These are phyloP conservation scores for Aquilaria agallochum DNA, from an alignment of 441 rosid species.

Conservation along the genomic window DNA sequence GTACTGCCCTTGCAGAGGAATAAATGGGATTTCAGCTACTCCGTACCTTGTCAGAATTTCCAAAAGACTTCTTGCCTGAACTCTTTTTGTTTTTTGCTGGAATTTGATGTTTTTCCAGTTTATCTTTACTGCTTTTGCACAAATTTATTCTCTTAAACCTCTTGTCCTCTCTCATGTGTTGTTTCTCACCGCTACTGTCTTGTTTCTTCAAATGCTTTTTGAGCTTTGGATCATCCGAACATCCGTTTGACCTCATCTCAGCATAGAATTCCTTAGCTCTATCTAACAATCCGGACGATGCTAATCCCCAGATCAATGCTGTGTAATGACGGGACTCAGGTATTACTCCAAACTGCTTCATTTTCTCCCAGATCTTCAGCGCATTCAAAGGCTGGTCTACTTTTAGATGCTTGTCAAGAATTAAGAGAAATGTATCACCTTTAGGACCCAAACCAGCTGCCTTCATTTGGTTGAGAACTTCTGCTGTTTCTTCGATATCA, in stretches of 20 bases:
- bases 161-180: slow-evolving; percentile 23
- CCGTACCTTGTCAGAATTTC: not conserved
- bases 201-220: slow-evolving; percentile 38
- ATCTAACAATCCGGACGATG: slow-evolving; percentile 42
- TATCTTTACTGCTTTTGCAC: slow-evolving; percentile 18
- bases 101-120: slow-evolving; percentile 12
- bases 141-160: slow-evolving; percentile 13
- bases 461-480: slow-evolving; percentile 55
- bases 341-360: slow-evolving; percentile 49
- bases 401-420: slow-evolving; percentile 54
- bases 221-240: slow-evolving; percentile 68
- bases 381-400: slow-evolving; percentile 59
- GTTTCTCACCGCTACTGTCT: slow-evolving; percentile 9
- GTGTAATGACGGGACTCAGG: slow-evolving; percentile 43
- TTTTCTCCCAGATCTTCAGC: slow-evolving; percentile 67
- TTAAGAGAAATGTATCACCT: slow-evolving; percentile 53
- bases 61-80: not conserved
- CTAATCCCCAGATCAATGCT: slow-evolving; percentile 53
- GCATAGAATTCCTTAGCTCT: slow-evolving; percentile 56
- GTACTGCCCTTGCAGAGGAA: not conserved
- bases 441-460: slow-evolving; percentile 51
- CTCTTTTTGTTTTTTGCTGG: slow-evolving; percentile 16
- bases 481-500: slow-evolving; percentile 43
- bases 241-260: slow-evolving; percentile 68
- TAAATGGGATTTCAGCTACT: not conserved